Evolutionary conservation across 768 basidiomycete genomes (phyloP).

Genomic region (Auriscalpium microsporum): DNA sequence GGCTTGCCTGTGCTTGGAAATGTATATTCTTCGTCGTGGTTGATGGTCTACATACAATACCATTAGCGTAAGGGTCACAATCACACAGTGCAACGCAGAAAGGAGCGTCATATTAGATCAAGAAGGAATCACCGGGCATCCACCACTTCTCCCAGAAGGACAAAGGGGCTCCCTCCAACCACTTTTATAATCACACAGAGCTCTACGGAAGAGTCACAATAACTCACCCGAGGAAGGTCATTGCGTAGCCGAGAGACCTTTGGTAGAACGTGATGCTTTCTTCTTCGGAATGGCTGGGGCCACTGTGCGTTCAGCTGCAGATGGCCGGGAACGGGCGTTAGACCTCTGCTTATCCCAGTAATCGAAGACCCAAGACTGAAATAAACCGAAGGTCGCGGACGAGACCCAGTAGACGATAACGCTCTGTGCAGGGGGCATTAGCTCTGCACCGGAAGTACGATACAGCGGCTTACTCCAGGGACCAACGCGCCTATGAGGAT

Average conservation of each 20-base stretch:
- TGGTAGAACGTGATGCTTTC: not conserved
- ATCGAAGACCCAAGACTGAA: conserved; percentile 70
- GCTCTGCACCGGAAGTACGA: not conserved
- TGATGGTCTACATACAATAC: too few relatives aligned
- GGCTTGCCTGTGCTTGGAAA: too few relatives aligned
- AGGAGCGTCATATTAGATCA: conserved; percentile 87
- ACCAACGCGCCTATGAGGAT: conserved; percentile 61
- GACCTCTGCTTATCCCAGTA: conserved; percentile 44
- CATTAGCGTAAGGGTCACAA: not conserved
- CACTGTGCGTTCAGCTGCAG: not conserved
- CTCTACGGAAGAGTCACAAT: conserved; percentile 7
- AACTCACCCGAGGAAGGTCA: too few relatives aligned
- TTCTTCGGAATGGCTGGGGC: not conserved
- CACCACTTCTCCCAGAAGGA: conserved; percentile 23
- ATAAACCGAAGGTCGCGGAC: conserved; percentile 63
- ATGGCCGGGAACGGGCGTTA: conserved; percentile 10
- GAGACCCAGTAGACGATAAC: conserved; percentile 71
- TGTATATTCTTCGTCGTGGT: too few relatives aligned
- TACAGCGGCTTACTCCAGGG: conserved; percentile 50
- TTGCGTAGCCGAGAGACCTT: not conserved
- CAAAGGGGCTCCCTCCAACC: conserved; percentile 57
- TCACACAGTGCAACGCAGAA: not conserved
- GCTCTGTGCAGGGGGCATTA: conserved; percentile 34
- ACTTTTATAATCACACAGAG: conserved; percentile 66
- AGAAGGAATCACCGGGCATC: conserved; percentile 58